A percentile compares a stretch with the other conserved stretches of the same genome.
These are phyloP conservation scores for Coemansia sp. DNA, from an alignment of 192 early-diverging fungal species.

Conservation along the genomic window DNA sequence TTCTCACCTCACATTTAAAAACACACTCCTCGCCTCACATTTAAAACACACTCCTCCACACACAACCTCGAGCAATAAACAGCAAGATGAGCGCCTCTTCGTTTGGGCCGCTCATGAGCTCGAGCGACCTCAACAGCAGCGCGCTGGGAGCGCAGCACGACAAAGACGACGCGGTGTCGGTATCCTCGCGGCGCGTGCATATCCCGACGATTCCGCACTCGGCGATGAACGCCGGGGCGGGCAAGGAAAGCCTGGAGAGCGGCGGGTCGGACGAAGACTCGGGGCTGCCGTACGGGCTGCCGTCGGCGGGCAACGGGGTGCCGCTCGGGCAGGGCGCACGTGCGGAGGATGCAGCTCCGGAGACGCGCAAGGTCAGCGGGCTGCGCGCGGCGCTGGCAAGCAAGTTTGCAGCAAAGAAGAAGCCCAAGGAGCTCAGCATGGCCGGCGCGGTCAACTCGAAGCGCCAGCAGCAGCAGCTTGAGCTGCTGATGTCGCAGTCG, in stretches of 20 bases:
- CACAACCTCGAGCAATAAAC: too few relatives aligned
- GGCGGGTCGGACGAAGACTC: conserved; percentile 2
- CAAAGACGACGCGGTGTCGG: conserved; percentile 24
- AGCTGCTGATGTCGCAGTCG: conserved; percentile 41
- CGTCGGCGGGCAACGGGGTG: conserved; percentile 37
- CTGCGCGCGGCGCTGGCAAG: conserved; percentile 38
- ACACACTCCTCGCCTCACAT: too few relatives aligned
- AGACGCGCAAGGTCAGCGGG: conserved; percentile 29
- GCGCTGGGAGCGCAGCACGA: conserved; percentile 6
- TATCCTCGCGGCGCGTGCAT: conserved; percentile 34
- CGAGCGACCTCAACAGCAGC: conserved; percentile 11
- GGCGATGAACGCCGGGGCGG: conserved; percentile 18
- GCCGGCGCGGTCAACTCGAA: conserved; percentile 33
- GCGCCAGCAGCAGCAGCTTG: conserved; percentile 50
- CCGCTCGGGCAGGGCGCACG: conserved; percentile 17
- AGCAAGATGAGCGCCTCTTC: conserved; percentile 25
- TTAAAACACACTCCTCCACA: too few relatives aligned
- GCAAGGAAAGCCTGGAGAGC: conserved; percentile 6
- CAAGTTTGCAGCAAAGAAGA: conserved; percentile 47
- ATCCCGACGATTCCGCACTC: conserved; percentile 46
- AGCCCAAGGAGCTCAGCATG: conserved; percentile 31
- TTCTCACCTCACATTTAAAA: too few relatives aligned
- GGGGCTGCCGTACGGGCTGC: conserved; percentile 33
- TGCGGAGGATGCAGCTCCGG: not conserved
- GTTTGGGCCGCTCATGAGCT: conserved; percentile 11